Conservation (phyloP, 257 asterid species). For the Petunia secreta region DNA sequence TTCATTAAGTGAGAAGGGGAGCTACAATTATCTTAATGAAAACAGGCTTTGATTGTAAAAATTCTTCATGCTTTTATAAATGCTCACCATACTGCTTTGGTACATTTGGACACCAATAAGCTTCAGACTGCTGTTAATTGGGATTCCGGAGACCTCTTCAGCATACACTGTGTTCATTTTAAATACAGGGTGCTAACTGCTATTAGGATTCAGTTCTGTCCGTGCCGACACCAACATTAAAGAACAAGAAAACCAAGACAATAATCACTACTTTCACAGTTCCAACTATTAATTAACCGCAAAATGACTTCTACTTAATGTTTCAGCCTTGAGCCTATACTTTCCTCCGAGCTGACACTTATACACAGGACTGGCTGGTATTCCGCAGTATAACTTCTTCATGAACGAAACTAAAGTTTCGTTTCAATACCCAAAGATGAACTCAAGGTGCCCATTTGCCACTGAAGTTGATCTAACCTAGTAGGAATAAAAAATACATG, state of each 20-base stretch:
- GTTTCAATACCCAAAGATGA: not conserved
- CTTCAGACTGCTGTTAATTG: not conserved
- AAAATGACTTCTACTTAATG: not conserved
- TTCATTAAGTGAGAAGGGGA: not conserved
- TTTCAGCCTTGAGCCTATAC: not conserved
- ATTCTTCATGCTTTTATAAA: too few species aligned
- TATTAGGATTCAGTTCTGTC: not conserved
- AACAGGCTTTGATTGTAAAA: not conserved
- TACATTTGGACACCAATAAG: not conserved
- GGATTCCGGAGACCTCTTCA: not conserved
- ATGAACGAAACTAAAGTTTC: not conserved
- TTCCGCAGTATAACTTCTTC: constrained; percentile 7
- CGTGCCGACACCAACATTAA: not conserved
- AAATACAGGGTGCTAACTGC: too few species aligned
- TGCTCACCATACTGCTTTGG: not conserved
- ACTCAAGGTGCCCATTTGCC: not conserved
- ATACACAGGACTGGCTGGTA: constrained; percentile 5
- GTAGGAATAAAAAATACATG: not conserved
- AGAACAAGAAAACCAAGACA: not conserved
- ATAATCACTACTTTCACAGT: not conserved
- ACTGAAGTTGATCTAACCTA: not conserved
- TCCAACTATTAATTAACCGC: not conserved
- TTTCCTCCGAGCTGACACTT: not conserved
- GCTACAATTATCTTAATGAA: not conserved
- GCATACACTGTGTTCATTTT: too few species aligned